A percentile compares a stretch with the other conserved stretches of the same genome.
Conservation (phyloP, 805 yeast species). For the Lipomyces chichibuensis region DNA sequence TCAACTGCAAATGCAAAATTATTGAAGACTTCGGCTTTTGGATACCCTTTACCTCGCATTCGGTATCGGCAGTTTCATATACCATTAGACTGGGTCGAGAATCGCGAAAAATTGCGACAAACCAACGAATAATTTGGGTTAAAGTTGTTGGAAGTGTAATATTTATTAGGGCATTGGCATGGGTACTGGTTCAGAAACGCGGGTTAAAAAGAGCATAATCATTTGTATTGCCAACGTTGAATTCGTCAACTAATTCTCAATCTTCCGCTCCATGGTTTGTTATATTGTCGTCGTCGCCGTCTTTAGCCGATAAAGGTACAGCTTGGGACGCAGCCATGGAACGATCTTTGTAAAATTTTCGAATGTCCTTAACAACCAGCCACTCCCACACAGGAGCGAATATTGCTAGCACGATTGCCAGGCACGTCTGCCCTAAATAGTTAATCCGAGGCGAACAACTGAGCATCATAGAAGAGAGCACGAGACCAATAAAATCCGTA, state of each 20-base stretch:
- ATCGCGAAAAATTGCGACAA: constrained; percentile 9
- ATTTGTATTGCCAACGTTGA: neutral
- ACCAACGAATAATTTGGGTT: neutral
- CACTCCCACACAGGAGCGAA: constrained; percentile 56
- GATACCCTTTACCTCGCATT: constrained; percentile 27
- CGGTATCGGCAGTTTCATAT: constrained; percentile 21
- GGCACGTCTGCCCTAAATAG: constrained; percentile 55
- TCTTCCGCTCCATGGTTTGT: neutral
- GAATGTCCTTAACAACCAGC: constrained; percentile 24
- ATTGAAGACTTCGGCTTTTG: constrained; percentile 17
- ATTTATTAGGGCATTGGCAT: neutral
- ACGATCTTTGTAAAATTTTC: constrained; percentile 4
- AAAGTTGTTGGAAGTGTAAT: neutral
- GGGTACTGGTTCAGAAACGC: neutral
- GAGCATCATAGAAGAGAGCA: constrained; percentile 64
- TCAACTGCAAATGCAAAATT: neutral
- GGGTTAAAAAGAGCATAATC: neutral
- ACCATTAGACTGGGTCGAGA: constrained; percentile 18
- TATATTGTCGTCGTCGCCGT: neutral
- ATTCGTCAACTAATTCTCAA: neutral
- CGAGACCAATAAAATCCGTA: constrained; percentile 87
- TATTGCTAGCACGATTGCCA: constrained; percentile 56
- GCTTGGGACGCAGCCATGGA: neutral
- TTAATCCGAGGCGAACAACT: constrained; percentile 71
- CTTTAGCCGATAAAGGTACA: neutral